Evolutionary conservation across 2,329 filamentous ascomycete species (phyloP).

Genomic region (Epichloe festucae): DNA sequence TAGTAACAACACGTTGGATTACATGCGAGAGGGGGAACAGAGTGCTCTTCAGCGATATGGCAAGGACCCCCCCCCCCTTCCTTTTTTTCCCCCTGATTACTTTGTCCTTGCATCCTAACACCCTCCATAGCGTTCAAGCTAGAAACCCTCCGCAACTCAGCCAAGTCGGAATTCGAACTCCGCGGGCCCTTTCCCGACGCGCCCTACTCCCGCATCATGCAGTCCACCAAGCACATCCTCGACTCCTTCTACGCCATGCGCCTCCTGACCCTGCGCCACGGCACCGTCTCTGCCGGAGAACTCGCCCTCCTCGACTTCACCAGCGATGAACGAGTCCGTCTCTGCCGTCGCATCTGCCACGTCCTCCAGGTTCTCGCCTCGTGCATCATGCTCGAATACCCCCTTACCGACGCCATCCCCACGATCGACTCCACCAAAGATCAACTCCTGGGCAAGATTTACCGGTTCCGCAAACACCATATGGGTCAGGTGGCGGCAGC

Average conservation of each 20-base stretch:
- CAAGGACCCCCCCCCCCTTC: slow-evolving; percentile 10
- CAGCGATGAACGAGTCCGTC: slow-evolving; percentile 59
- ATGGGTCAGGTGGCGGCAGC: slow-evolving; percentile 16
- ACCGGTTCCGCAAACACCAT: slow-evolving; percentile 67
- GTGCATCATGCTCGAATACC: slow-evolving; percentile 88
- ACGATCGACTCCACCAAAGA: slow-evolving; percentile 72
- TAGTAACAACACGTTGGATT: slow-evolving; percentile 46
- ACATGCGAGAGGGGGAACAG: slow-evolving; percentile 83
- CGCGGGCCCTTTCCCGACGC: slow-evolving; percentile 72
- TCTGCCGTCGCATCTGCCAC: slow-evolving; percentile 86
- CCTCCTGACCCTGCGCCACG: slow-evolving; percentile 72
- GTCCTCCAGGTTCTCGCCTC: slow-evolving; percentile 76
- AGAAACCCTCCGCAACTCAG: slow-evolving; percentile 58
- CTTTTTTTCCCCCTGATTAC: background rate
- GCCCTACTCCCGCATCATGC: slow-evolving; percentile 61
- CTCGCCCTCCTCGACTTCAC: slow-evolving; percentile 70
- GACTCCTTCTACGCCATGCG: slow-evolving; percentile 97
- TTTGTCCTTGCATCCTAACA: background rate
- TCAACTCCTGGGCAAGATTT: slow-evolving; percentile 72
- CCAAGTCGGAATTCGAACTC: slow-evolving; percentile 78
- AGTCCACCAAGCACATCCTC: slow-evolving; percentile 69
- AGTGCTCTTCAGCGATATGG: slow-evolving; percentile 70
- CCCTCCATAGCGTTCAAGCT: slow-evolving; percentile 44
- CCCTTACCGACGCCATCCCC: slow-evolving; percentile 77
- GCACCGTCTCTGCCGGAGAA: slow-evolving; percentile 65